Conservation (phyloP, 768 basidiomycete species). For the Macrolepiota dolichaula region DNA sequence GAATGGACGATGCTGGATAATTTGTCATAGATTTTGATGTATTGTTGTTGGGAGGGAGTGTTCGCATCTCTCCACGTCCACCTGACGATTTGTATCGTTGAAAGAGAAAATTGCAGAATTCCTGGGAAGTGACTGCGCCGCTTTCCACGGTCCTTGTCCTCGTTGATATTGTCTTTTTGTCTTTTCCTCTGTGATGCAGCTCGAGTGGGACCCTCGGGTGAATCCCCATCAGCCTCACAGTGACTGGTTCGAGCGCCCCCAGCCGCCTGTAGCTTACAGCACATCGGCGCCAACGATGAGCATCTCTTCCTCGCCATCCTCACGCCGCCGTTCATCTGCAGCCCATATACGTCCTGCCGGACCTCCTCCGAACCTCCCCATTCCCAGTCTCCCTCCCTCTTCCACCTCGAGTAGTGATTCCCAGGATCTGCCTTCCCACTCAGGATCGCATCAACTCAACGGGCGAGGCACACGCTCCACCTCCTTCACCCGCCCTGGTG, state of each 20-base stretch:
- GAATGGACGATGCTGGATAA: not conserved
- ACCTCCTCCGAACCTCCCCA: constrained; percentile 73
- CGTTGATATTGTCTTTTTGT: not conserved
- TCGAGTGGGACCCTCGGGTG: constrained; percentile 33
- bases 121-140: constrained; percentile 3
- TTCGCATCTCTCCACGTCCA: not conserved
- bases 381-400: constrained; percentile 58
- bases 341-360: constrained; percentile 60
- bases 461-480: constrained; percentile 28
- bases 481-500: constrained; percentile 32
- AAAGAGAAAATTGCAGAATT: not conserved
- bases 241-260: constrained; percentile 33
- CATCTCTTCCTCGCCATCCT: constrained; percentile 15
- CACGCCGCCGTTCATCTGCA: constrained; percentile 68
- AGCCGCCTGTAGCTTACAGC: constrained; percentile 27
- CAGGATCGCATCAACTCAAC: constrained; percentile 23
- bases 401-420: constrained; percentile 21
- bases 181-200: constrained; percentile 27
- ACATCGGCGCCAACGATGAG: constrained; percentile 24
- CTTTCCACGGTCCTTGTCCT: not conserved
- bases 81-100: not conserved
- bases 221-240: constrained; percentile 25
- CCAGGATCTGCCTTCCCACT: constrained; percentile 20
- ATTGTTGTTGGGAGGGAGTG: not conserved
- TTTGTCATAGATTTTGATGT: constrained; percentile 7